Percentiles rank a stretch among this genome's conserved stretches.
phyloP scores from a whole-genome alignment of 2,329 filamentous ascomycete species.

The Ambrosiella cleistominuta region DNA sequence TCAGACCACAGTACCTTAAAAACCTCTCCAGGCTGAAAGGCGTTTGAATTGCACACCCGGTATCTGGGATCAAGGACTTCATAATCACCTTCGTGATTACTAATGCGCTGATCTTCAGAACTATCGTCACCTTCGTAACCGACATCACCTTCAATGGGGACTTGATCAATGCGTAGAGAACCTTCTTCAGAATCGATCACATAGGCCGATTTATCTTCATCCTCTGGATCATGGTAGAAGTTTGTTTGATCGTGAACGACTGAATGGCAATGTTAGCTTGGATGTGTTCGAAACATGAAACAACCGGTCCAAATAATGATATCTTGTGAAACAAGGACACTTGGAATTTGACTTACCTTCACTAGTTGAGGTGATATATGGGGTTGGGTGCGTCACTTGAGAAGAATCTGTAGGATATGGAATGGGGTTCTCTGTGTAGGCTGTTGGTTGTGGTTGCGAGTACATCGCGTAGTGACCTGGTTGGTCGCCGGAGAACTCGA shows the following conservation, averaged over 20 bases:
- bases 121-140: background rate
- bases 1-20: conserved; percentile 40
- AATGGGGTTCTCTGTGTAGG: too few species aligned
- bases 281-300: too few species aligned
- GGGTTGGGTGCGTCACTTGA: too few species aligned
- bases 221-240: background rate
- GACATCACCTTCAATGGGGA: background rate
- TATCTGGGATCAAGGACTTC: conserved; percentile 7
- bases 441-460: background rate
- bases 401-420: too few species aligned
- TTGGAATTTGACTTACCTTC: too few species aligned
- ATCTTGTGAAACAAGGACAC: too few species aligned
- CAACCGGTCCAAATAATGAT: too few species aligned
- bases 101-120: background rate
- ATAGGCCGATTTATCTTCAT: background rate
- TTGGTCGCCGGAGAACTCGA: background rate
- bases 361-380: too few species aligned
- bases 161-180: background rate
- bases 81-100: background rate
- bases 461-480: background rate
- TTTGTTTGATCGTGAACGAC: background rate
- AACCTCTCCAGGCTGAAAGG: conserved; percentile 22
- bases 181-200: conserved; percentile 4
- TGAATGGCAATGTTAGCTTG: background rate
- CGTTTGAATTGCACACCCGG: conserved; percentile 1